These are phyloP conservation scores for Sphagnum fallax DNA, from an alignment of 228 moss, liverwort and hornwort genomes.

Conservation along the genomic window DNA sequence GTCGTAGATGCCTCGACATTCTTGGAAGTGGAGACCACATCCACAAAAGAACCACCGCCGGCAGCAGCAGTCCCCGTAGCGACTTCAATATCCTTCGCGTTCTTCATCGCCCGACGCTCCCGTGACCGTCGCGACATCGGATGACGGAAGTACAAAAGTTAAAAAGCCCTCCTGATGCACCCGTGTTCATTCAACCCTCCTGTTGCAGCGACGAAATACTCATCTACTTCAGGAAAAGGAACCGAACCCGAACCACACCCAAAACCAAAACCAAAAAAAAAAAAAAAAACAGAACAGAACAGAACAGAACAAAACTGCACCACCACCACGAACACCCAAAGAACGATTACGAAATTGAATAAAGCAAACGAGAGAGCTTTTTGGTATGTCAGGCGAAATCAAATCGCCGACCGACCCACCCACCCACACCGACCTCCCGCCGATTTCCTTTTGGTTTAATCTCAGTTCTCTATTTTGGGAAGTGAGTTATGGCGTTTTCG, in stretches of 20 bases:
- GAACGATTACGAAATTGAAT: neutral
- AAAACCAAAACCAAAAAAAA: no score
- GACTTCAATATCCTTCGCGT: constrained; percentile 67
- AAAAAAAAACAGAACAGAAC: no score
- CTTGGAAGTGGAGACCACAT: constrained; percentile 68
- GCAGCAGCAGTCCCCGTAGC: constrained; percentile 15
- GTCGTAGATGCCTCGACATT: constrained; percentile 59
- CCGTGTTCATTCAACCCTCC: constrained; percentile 32
- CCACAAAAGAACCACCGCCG: constrained; percentile 1
- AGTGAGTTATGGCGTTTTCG: neutral
- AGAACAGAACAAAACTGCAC: constrained; percentile 11
- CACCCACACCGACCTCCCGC: no score
- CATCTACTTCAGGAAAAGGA: constrained; percentile 20
- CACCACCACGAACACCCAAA: constrained; percentile 9
- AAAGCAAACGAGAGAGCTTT: neutral
- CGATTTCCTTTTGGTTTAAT: no score
- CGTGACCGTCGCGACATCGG: constrained; percentile 99
- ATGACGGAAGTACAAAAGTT: constrained; percentile 35
- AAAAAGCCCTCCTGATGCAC: constrained; percentile 49
- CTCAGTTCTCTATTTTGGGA: no score
- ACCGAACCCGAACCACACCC: constrained; percentile 10
- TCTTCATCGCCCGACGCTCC: constrained; percentile 90
- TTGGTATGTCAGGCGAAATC: no score
- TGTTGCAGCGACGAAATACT: constrained; percentile 2
- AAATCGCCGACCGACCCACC: no score